Conservation (phyloP, 805 yeast species). For the Saccharomycopsis capsularis region DNA sequence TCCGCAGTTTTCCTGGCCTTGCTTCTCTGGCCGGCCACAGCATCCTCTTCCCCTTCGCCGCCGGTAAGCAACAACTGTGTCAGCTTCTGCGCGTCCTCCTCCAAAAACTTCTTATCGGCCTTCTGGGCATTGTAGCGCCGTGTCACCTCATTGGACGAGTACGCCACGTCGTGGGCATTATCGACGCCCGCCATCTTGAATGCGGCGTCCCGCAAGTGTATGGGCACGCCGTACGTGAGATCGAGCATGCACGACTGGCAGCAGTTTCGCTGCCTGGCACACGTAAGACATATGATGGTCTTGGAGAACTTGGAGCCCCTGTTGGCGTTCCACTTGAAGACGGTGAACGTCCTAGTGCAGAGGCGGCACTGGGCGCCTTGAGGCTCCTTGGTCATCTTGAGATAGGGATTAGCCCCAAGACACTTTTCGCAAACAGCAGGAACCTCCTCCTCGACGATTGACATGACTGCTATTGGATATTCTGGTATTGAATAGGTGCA, state of each 20-base stretch:
- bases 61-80: conserved; percentile 2
- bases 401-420: conserved; percentile 54
- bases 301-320: conserved; percentile 40
- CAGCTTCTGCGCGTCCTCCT: conserved; percentile 16
- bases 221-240: conserved; percentile 71
- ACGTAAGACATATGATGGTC: conserved; percentile 70
- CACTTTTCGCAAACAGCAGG: conserved; percentile 73
- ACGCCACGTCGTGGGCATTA: conserved; percentile 28
- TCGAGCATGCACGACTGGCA: conserved; percentile 89
- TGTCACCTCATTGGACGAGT: conserved; percentile 47
- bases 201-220: conserved; percentile 73
- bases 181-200: conserved; percentile 59
- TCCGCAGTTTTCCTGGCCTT: conserved; percentile 37
- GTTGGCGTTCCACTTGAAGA: conserved; percentile 63
- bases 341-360: conserved; percentile 80
- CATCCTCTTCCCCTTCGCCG: conserved; percentile 14
- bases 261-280: conserved; percentile 72
- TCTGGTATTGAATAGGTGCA: no score
- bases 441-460: no score
- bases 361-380: conserved; percentile 78
- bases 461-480: no score
- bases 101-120: conserved; percentile 29
- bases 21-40: conserved; percentile 24
- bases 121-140: conserved; percentile 51
- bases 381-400: conserved; percentile 64